These are phyloP conservation scores for Zoysia matrella DNA, from an alignment of 202 grass and related monocot genomes.

Conservation along the genomic window DNA sequence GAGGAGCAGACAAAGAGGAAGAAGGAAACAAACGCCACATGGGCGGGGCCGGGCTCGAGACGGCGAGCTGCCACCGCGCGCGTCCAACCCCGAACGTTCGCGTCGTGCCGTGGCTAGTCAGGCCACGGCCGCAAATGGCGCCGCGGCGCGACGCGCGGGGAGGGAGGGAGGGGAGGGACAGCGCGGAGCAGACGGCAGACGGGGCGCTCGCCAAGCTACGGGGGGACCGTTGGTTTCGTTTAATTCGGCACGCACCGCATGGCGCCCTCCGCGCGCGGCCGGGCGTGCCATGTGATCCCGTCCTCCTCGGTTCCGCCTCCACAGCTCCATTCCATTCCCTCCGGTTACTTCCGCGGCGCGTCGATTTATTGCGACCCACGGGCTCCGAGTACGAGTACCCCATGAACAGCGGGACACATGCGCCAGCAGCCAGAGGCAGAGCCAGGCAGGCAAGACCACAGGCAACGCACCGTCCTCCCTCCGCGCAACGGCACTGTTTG, in stretches of 20 bases:
- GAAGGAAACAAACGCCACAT: constrained; percentile 44
- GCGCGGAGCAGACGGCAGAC: too few relatives aligned
- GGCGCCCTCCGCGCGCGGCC: constrained; percentile 25
- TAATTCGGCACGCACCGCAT: constrained; percentile 6
- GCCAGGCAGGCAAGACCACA: neutral
- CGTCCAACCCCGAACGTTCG: neutral
- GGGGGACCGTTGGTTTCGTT: constrained; percentile 1
- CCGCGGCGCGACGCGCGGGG: too few relatives aligned
- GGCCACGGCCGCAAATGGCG: neutral
- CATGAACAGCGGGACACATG: too few relatives aligned
- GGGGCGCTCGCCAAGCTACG: too few relatives aligned
- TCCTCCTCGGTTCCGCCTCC: neutral
- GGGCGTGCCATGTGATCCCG: constrained; percentile 33
- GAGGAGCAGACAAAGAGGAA: neutral
- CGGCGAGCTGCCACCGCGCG: neutral
- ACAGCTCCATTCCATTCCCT: neutral
- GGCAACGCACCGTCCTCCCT: neutral
- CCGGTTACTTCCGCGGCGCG: neutral
- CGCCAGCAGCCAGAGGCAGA: too few relatives aligned
- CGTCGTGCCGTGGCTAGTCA: too few relatives aligned
- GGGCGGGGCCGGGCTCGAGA: neutral
- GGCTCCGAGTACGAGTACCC: too few relatives aligned
- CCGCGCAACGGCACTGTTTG: neutral
- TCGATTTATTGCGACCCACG: neutral
- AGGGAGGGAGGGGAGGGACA: too few relatives aligned